Percentiles rank a stretch among this genome's conserved stretches.
phyloP scores from a whole-genome alignment of 331 rosid species.

The Stylosanthes scabra region DNA sequence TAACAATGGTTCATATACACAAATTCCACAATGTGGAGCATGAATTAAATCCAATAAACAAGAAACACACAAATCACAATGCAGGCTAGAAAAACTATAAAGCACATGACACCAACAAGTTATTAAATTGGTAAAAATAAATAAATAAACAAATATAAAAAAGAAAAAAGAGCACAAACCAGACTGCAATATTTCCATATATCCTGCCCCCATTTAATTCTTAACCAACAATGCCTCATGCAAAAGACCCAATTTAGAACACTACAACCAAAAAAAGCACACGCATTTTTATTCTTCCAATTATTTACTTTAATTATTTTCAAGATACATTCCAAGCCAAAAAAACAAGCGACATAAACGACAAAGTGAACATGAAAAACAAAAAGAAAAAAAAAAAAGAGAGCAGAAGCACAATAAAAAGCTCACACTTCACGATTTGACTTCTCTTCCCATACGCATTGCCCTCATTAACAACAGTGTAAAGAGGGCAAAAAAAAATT shows the following conservation, averaged over 20 bases:
- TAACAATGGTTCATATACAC: conserved; percentile 18
- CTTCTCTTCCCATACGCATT: conserved; percentile 49
- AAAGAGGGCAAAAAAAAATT: conserved; percentile 7
- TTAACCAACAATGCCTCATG: conserved; percentile 35
- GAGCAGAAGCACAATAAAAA: conserved; percentile 27
- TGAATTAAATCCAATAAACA: conserved; percentile 11
- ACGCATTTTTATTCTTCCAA: background rate
- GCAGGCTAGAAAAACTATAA: conserved; percentile 9
- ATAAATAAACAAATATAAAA: background rate
- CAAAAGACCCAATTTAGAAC: conserved; percentile 22
- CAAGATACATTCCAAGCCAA: conserved; percentile 25
- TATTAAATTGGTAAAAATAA: background rate
- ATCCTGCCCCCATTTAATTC: conserved; percentile 13
- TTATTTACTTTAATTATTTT: background rate
- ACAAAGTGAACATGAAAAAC: conserved; percentile 24
- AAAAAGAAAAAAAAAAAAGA: conserved; percentile 13
- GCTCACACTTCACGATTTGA: conserved; percentile 33
- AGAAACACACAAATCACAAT: conserved; percentile 19
- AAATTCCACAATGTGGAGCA: conserved; percentile 46
- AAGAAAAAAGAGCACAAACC: background rate
- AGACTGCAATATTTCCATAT: conserved; percentile 8
- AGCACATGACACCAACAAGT: background rate
- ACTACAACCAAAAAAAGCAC: background rate
- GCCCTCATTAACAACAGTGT: conserved; percentile 36
- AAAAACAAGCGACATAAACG: conserved; percentile 9